These are phyloP conservation scores for Parasitella parasitica DNA, from an alignment of 371 early-diverging fungal genomes.

Conservation along the genomic window DNA sequence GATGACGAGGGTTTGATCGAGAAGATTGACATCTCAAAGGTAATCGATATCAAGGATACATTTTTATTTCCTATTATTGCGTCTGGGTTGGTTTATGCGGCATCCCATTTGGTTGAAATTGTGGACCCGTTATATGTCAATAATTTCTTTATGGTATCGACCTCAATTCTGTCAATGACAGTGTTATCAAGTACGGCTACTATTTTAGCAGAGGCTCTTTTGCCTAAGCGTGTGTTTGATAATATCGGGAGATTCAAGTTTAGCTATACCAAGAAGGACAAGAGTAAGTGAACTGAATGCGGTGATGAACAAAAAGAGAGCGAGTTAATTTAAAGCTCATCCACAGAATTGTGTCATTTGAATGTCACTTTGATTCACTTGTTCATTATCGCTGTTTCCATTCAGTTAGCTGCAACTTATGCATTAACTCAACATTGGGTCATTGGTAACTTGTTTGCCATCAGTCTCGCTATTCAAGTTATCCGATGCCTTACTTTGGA, in stretches of 20 bases:
- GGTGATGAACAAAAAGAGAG: no score
- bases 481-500: slow-evolving; percentile 14
- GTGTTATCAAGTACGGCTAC: slow-evolving; percentile 17
- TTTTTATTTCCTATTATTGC: slow-evolving; percentile 14
- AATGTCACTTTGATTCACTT: slow-evolving; percentile 22
- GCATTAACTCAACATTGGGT: slow-evolving; percentile 18
- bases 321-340: not conserved
- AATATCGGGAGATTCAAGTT: slow-evolving; percentile 6
- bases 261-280: slow-evolving; percentile 4
- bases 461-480: slow-evolving; percentile 10
- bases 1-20: slow-evolving; percentile 5
- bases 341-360: slow-evolving; percentile 17
- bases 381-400: slow-evolving; percentile 6
- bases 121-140: slow-evolving; percentile 13
- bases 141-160: not conserved
- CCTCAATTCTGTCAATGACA: slow-evolving; percentile 9
- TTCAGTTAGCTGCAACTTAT: slow-evolving; percentile 8
- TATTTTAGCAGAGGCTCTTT: not conserved
- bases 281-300: no score
- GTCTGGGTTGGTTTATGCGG: slow-evolving; percentile 8
- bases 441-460: slow-evolving; percentile 20
- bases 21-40: not conserved
- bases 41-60: slow-evolving; percentile 10
- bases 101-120: not conserved
- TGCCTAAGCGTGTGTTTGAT: not conserved